These are phyloP conservation scores for Lepidopterella palustris DNA, from an alignment of 495 filamentous ascomycete genomes.

Conservation along the genomic window DNA sequence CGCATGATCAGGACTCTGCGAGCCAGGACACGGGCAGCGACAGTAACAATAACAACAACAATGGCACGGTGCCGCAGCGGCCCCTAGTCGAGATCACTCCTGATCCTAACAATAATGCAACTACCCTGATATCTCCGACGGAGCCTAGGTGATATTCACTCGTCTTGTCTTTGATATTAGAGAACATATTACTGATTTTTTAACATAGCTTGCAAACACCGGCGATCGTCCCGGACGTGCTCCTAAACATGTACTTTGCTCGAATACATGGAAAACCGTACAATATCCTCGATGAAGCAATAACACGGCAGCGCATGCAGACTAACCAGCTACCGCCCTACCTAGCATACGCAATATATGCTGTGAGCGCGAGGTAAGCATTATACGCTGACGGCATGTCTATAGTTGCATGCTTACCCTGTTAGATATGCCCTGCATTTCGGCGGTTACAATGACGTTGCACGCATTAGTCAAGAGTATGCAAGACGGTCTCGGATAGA, in stretches of 20 bases:
- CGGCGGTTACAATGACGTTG: slow-evolving; percentile 52
- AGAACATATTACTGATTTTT: neutral
- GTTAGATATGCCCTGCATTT: slow-evolving; percentile 58
- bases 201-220: slow-evolving; percentile 24
- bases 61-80: slow-evolving; percentile 5
- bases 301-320: slow-evolving; percentile 59
- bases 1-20: slow-evolving; percentile 16
- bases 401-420: slow-evolving; percentile 9
- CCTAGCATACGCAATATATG: slow-evolving; percentile 65
- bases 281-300: slow-evolving; percentile 66
- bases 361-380: slow-evolving; percentile 60
- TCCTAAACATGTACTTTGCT: slow-evolving; percentile 70
- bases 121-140: slow-evolving; percentile 24
- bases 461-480: slow-evolving; percentile 57
- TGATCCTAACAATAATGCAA: slow-evolving; percentile 9
- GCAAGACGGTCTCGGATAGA: slow-evolving; percentile 58
- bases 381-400: slow-evolving; percentile 3
- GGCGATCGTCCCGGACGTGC: slow-evolving; percentile 38
- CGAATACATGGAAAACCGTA: slow-evolving; percentile 74
- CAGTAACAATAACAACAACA: slow-evolving; percentile 9
- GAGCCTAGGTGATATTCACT: slow-evolving; percentile 21
- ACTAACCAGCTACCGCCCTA: slow-evolving; percentile 57
- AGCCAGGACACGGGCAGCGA: slow-evolving; percentile 13
- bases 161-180: neutral
- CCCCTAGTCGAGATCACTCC: slow-evolving; percentile 24